Evolutionary conservation across 768 basidiomycete genomes (phyloP).

Genomic region (Rhizopogon rudus): DNA sequence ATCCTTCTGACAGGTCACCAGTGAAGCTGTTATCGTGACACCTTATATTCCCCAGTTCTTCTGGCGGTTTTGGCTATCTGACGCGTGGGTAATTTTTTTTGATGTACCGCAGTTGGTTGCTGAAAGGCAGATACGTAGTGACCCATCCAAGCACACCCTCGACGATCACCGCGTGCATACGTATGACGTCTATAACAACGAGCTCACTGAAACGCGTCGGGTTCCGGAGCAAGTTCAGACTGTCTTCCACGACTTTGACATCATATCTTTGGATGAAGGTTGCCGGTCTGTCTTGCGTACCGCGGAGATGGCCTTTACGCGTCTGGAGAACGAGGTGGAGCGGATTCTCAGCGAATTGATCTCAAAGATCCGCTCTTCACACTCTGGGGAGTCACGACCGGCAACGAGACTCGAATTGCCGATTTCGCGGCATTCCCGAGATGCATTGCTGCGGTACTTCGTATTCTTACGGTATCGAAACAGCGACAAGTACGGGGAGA

Average conservation of each 20-base stretch:
- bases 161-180: conserved; percentile 41
- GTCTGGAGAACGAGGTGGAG: conserved; percentile 40
- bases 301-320: conserved; percentile 39
- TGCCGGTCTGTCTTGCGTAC: conserved; percentile 32
- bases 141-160: conserved; percentile 23
- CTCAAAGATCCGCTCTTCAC: conserved; percentile 27
- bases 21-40: conserved; percentile 16
- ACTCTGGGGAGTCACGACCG: background rate
- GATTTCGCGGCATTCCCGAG: conserved; percentile 23
- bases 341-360: conserved; percentile 31
- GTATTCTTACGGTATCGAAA: conserved; percentile 57
- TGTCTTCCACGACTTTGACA: conserved; percentile 41
- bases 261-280: conserved; percentile 27
- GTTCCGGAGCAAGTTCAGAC: conserved; percentile 27
- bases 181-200: conserved; percentile 49
- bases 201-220: conserved; percentile 40
- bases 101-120: background rate
- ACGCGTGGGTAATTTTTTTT: conserved; percentile 29
- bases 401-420: conserved; percentile 13
- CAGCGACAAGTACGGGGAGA: conserved; percentile 39
- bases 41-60: conserved; percentile 43
- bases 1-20: background rate
- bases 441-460: conserved; percentile 44
- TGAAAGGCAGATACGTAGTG: conserved; percentile 9
- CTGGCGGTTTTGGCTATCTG: conserved; percentile 46